These are phyloP conservation scores for Myriangium duriaei DNA, from an alignment of 2,329 filamentous ascomycete species.

Conservation along the genomic window DNA sequence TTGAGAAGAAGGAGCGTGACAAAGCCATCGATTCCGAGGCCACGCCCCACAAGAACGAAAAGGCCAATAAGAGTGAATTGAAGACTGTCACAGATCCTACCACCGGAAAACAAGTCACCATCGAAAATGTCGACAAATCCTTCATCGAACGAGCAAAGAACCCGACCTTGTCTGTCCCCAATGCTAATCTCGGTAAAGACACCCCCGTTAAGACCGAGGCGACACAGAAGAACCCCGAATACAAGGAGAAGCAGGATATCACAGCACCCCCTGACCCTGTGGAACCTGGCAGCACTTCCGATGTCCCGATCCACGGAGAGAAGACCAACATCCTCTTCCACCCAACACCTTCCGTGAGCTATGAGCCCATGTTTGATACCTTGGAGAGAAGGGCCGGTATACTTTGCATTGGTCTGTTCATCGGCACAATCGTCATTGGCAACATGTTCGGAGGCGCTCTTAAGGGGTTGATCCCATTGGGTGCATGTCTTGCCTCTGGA, in stretches of 20 bases:
- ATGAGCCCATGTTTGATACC: constrained; percentile 71
- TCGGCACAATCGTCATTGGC: constrained; percentile 64
- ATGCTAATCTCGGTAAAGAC: constrained; percentile 69
- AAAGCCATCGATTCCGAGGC: constrained; percentile 48
- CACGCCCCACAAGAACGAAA: constrained; percentile 34
- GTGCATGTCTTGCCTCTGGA: constrained; percentile 57
- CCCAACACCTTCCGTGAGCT: constrained; percentile 79
- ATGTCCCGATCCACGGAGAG: constrained; percentile 90
- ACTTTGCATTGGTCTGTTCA: constrained; percentile 57
- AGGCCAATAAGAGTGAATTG: constrained; percentile 34
- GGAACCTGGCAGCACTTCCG: constrained; percentile 68
- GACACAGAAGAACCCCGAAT: constrained; percentile 62
- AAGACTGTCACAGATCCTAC: constrained; percentile 72
- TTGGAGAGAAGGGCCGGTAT: constrained; percentile 64
- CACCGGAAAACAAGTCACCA: constrained; percentile 73
- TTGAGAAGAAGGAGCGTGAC: constrained; percentile 66
- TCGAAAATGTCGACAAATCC: constrained; percentile 65
- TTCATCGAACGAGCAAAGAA: constrained; percentile 59
- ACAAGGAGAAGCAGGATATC: constrained; percentile 74
- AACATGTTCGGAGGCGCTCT: constrained; percentile 68
- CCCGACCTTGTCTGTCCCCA: constrained; percentile 69
- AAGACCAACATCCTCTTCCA: constrained; percentile 96
- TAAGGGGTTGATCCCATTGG: constrained; percentile 63
- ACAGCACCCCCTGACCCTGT: constrained; percentile 84
- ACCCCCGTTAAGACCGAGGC: constrained; percentile 60